Percentiles rank a stretch among this genome's conserved stretches.
Evolutionary conservation across 352 stramenopile genomes (phyloP).

Genomic region (Globisporangium okanoganense): DNA sequence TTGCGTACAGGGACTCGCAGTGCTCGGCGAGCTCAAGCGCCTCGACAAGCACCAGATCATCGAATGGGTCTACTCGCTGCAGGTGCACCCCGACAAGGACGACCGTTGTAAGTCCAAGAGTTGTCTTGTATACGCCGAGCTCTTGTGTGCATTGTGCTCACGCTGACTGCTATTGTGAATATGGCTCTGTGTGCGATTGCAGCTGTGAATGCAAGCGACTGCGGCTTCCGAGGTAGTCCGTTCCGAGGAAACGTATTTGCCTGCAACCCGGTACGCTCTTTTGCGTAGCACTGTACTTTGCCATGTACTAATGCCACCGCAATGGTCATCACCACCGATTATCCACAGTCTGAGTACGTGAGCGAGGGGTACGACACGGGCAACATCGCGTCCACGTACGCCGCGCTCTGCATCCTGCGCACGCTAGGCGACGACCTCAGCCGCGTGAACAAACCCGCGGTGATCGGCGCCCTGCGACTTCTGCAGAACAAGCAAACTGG

Average conservation of each 20-base stretch:
- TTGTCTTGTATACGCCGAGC: too few species aligned
- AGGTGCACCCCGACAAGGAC: slow-evolving; percentile 64
- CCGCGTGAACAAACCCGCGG: slow-evolving; percentile 65
- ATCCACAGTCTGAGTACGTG: slow-evolving; percentile 40
- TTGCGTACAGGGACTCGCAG: slow-evolving; percentile 75
- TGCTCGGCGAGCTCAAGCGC: slow-evolving; percentile 74
- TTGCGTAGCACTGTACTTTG: not conserved
- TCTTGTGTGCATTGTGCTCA: too few species aligned
- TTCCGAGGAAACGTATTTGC: slow-evolving; percentile 65
- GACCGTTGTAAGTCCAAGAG: slow-evolving; percentile 37
- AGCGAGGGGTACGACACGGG: slow-evolving; percentile 77
- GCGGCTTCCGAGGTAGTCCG: slow-evolving; percentile 64
- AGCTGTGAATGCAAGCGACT: slow-evolving; percentile 66
- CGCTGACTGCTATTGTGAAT: not conserved
- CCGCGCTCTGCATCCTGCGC: slow-evolving; percentile 75
- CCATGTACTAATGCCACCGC: not conserved
- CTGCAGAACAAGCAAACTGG: slow-evolving; percentile 76
- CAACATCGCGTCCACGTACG: slow-evolving; percentile 86
- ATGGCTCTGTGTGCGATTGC: not conserved
- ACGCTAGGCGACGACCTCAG: slow-evolving; percentile 83
- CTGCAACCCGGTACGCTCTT: slow-evolving; percentile 25
- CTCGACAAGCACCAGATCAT: slow-evolving; percentile 69
- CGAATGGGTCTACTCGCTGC: slow-evolving; percentile 85
- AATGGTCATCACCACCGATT: not conserved
- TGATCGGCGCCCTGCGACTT: slow-evolving; percentile 53